Conservation (phyloP, 805 yeast species). For the Zygosaccharomyces gambellarensis region DNA sequence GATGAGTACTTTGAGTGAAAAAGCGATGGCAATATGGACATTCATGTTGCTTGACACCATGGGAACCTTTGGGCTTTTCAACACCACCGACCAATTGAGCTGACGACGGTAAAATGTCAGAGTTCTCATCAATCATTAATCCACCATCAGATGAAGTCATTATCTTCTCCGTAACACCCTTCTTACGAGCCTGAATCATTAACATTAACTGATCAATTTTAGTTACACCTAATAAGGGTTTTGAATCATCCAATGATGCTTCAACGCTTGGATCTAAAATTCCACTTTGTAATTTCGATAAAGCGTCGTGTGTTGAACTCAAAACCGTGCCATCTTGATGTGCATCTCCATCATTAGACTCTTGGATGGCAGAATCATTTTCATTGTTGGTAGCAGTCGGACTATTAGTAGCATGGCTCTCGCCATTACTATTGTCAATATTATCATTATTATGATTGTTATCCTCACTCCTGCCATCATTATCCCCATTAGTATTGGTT, state of each 20-base stretch:
- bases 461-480: constrained; percentile 3
- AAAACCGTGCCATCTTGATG: constrained; percentile 10
- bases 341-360: background rate
- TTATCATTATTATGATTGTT: constrained; percentile 3
- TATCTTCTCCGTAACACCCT: constrained; percentile 62
- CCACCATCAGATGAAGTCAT: constrained; percentile 67
- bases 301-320: constrained; percentile 20
- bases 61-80: constrained; percentile 49
- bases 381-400: background rate
- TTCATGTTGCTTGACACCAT: constrained; percentile 50
- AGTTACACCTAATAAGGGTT: constrained; percentile 77
- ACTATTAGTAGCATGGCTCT: constrained; percentile 5
- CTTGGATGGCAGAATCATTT: background rate
- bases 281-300: constrained; percentile 14
- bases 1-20: constrained; percentile 85
- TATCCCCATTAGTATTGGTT: background rate
- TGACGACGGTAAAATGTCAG: constrained; percentile 51
- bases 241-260: constrained; percentile 49
- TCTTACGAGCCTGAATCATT: constrained; percentile 81
- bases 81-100: constrained; percentile 75
- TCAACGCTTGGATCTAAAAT: constrained; percentile 45
- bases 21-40: constrained; percentile 74
- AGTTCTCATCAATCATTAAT: constrained; percentile 46
- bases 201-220: constrained; percentile 89
- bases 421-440: constrained; percentile 1